Base-by-base conservation (phyloP, 108 stramenopile genomes). In the Stephanodiscus triporus region DNA sequence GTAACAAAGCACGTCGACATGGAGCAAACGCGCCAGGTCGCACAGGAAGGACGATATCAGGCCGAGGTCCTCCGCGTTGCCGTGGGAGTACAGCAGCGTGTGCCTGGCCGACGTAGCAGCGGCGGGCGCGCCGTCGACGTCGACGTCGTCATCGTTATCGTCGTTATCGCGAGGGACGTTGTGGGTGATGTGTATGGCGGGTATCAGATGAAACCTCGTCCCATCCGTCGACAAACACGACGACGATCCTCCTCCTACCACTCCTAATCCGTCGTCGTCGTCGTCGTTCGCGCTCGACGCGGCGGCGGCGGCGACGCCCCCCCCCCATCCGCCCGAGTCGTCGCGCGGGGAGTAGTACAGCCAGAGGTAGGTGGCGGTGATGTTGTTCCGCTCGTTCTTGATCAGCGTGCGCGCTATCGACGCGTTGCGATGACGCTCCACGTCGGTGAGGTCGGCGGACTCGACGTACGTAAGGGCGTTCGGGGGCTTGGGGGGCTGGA, bases 1-100 rank as follows among this genome's bases (percentile, higher is more conserved):
- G 67, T 93, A 96, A 26, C 87, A 89, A 19, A 96, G 24, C 2
- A 96, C 85, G 70, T 95, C 90, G n/a, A 93, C 88, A 50, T 84
- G 76, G 9, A 88, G 63, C 23, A 85, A 54, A 4, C 72, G 37
- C 2, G 78, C 53, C 17, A 88, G 40, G 34, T 88, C 87, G 1
- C 56, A 42, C 9, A 88, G 63, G 70, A 83, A 88, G 7, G 70
- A 37, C 42, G 68, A 67, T 2, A 87, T 75, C 9, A 87, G 69
- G 4, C 84, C 85, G 0, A 89, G 23, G 37, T 89, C 88, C 53
- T 88, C 87, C 6, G 87, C 87, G 47, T 88, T 88, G 0, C 85
- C 87, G 40, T 88, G 87, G 19, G 75, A 77, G 71, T 85, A 88
- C 2, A 87, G 63, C 19, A 87, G 43, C 0, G 86, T 85, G 47